These are phyloP conservation scores for Acanthamoeba triangularis DNA, from an alignment of 208 protist genomes.

Conservation along the genomic window DNA sequence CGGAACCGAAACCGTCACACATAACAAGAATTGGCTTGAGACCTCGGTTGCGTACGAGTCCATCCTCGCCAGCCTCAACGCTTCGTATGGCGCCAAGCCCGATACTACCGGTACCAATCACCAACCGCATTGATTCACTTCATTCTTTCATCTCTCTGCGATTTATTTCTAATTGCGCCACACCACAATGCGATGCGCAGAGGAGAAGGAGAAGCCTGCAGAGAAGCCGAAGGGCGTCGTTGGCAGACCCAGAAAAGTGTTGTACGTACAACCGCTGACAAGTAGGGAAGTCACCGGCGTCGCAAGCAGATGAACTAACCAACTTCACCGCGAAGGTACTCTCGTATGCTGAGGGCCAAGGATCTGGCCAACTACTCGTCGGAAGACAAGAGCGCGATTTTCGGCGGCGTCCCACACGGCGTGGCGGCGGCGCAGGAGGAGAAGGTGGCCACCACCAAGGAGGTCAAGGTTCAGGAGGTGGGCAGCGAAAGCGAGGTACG, in stretches of 20 bases:
- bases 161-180: conserved; percentile 1
- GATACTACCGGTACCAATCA: background rate
- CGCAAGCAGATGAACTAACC: background rate
- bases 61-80: conserved; percentile 43
- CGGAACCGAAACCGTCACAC: background rate
- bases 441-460: background rate
- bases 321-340: background rate
- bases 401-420: conserved; percentile 15
- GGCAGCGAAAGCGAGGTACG: conserved; percentile 45
- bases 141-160: background rate
- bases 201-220: background rate
- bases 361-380: conserved; percentile 74
- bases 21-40: conserved; percentile 12
- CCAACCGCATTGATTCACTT: background rate
- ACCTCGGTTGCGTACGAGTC: conserved; percentile 48
- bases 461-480: background rate
- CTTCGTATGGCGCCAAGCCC: conserved; percentile 31
- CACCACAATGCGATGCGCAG: background rate
- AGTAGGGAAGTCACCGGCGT: background rate
- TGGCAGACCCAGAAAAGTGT: conserved; percentile 31
- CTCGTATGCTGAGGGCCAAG: conserved; percentile 65
- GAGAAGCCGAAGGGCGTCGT: conserved; percentile 47
- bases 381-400: conserved; percentile 78
- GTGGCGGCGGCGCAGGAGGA: background rate
- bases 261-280: conserved; percentile 17